Conservation (phyloP, 495 filamentous ascomycete species). For the Hyaloscypha variabilis region DNA sequence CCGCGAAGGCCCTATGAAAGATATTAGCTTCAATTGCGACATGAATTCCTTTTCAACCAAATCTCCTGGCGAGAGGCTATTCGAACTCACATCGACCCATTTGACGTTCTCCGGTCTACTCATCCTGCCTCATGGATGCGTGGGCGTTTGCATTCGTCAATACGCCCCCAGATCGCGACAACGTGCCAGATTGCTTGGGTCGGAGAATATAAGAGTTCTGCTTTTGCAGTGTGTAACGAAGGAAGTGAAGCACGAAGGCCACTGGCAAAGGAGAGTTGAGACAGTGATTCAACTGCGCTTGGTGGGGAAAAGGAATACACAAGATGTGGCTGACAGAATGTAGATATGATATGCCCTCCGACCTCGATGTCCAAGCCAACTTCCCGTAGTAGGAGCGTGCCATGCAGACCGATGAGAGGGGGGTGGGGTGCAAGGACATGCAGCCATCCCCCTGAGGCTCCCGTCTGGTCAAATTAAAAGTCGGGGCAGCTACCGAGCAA, state of each 20-base stretch:
- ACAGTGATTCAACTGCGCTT: not conserved
- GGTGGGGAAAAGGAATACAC: not conserved
- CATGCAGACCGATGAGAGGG: not conserved
- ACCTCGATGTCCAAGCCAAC: not conserved
- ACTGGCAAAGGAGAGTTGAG: not conserved
- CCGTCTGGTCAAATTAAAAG: not conserved
- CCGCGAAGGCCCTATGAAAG: slow-evolving; percentile 57
- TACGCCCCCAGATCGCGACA: not conserved
- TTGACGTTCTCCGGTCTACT: slow-evolving; percentile 60
- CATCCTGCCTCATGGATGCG: slow-evolving; percentile 33
- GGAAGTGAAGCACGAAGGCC: not conserved
- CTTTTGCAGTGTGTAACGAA: not conserved
- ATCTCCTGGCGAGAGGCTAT: not conserved
- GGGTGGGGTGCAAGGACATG: not conserved
- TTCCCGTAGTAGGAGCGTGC: not conserved
- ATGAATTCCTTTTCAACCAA: not conserved
- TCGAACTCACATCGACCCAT: slow-evolving; percentile 66
- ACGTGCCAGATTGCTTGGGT: not conserved
- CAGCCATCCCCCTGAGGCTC: not conserved
- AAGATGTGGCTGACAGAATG: not conserved
- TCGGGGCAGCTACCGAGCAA: not conserved
- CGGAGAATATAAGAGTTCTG: not conserved
- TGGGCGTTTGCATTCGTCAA: not conserved
- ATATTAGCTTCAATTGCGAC: slow-evolving; percentile 3
- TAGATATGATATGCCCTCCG: not conserved